phyloP scores from a whole-genome alignment of 2,329 filamentous ascomycete genomes.

The Fusarium sp. region DNA sequence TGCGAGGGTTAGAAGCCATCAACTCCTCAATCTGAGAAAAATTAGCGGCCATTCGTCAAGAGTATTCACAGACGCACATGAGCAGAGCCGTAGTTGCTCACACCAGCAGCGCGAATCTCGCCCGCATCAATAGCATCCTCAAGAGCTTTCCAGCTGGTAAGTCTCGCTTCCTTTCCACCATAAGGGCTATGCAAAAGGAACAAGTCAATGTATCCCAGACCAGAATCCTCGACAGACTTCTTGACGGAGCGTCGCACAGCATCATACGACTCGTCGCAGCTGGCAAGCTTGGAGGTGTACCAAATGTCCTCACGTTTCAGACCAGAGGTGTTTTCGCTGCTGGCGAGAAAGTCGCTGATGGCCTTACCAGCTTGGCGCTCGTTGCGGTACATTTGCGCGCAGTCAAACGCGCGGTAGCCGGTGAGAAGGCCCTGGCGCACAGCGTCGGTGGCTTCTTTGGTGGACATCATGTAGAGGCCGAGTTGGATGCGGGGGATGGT shows the following conservation, averaged over 20 bases:
- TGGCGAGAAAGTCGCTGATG: conserved; percentile 70
- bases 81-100: conserved; percentile 83
- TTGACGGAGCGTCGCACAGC: conserved; percentile 76
- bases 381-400: conserved; percentile 74
- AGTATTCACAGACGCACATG: conserved; percentile 67
- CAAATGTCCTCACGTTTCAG: conserved; percentile 79
- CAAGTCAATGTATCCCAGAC: conserved; percentile 82
- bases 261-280: conserved; percentile 76
- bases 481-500: conserved; percentile 81
- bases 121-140: conserved; percentile 82
- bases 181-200: conserved; percentile 87
- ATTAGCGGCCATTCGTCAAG: fast-evolving
- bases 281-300: conserved; percentile 84
- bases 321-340: conserved; percentile 62
- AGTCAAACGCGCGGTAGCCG: conserved; percentile 67
- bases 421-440: conserved; percentile 71
- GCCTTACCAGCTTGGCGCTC: conserved; percentile 78
- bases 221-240: conserved; percentile 74
- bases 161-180: conserved; percentile 76
- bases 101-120: conserved; percentile 79
- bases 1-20: conserved; percentile 71
- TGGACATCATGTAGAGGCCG: conserved; percentile 80
- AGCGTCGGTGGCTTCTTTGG: conserved; percentile 70
- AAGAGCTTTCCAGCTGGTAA: conserved; percentile 82
- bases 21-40: conserved; percentile 74